These are phyloP conservation scores for Epichloe bromicola DNA, from an alignment of 2,329 filamentous ascomycete genomes.

Conservation along the genomic window DNA sequence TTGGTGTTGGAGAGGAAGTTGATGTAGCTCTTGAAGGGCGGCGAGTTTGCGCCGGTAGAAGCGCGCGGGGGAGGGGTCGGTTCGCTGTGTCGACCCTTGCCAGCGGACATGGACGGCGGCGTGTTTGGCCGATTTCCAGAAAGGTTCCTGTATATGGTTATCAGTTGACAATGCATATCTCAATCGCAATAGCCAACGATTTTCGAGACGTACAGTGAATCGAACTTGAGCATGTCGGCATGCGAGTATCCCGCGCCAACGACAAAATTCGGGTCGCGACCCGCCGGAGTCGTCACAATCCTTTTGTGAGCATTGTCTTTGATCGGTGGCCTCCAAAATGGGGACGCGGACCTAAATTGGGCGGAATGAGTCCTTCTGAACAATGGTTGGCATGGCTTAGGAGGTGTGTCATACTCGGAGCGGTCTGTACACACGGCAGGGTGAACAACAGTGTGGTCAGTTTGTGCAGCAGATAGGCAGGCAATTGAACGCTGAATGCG, in stretches of 20 bases:
- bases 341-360: slow-evolving; percentile 57
- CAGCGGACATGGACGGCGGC: slow-evolving; percentile 50
- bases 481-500: background rate
- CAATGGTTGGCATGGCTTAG: slow-evolving; percentile 5
- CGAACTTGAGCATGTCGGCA: slow-evolving; percentile 84
- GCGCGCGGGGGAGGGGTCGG: slow-evolving; percentile 43
- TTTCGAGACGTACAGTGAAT: slow-evolving; percentile 49
- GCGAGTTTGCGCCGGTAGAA: slow-evolving; percentile 41
- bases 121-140: slow-evolving; percentile 57
- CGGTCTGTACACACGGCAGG: slow-evolving; percentile 32
- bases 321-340: slow-evolving; percentile 67
- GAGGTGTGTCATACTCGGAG: slow-evolving; percentile 41
- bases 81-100: slow-evolving; percentile 36
- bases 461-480: background rate
- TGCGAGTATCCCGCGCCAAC: slow-evolving; percentile 95
- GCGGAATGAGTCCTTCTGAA: slow-evolving; percentile 15
- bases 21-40: slow-evolving; percentile 62
- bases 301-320: slow-evolving; percentile 40
- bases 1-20: slow-evolving; percentile 72
- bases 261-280: slow-evolving; percentile 56
- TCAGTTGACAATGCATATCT: background rate
- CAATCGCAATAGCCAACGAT: background rate
- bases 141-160: slow-evolving; percentile 34
- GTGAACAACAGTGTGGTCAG: slow-evolving; percentile 7
- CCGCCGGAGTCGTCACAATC: slow-evolving; percentile 23